phyloP scores from a whole-genome alignment of 2,329 filamentous ascomycete genomes.

The Endoconidiophora laricicola region DNA sequence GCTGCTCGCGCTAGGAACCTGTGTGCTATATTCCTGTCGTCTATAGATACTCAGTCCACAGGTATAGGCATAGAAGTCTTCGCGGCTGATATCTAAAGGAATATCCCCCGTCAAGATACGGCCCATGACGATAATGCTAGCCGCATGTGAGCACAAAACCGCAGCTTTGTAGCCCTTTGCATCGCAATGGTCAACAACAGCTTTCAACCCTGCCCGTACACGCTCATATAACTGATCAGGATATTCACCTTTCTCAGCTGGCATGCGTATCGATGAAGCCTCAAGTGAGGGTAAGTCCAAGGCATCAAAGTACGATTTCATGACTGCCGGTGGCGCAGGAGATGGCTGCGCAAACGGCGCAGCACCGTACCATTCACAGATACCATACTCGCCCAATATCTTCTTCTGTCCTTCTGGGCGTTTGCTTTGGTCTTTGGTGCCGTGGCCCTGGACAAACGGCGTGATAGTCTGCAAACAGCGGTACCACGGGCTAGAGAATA shows the following conservation, averaged over 20 bases:
- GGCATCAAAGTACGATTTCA: slow-evolving; percentile 52
- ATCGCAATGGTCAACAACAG: slow-evolving; percentile 59
- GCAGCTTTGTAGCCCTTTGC: slow-evolving; percentile 51
- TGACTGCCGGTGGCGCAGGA: slow-evolving; percentile 45
- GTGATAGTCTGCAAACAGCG: slow-evolving; percentile 71
- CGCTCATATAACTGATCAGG: slow-evolving; percentile 67
- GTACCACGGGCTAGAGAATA: slow-evolving; percentile 80
- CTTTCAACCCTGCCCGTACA: slow-evolving; percentile 50
- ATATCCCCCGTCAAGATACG: slow-evolving; percentile 63
- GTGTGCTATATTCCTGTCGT: not conserved
- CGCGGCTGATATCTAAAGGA: slow-evolving; percentile 51
- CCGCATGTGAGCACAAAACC: slow-evolving; percentile 78
- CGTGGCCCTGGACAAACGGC: slow-evolving; percentile 44
- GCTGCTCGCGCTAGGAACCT: not conserved
- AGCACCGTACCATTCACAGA: slow-evolving; percentile 81
- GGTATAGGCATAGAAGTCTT: slow-evolving; percentile 77
- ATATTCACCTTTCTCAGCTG: slow-evolving; percentile 50
- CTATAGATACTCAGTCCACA: slow-evolving; percentile 57
- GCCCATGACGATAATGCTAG: slow-evolving; percentile 73
- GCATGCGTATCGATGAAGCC: slow-evolving; percentile 42
- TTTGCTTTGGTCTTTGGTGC: slow-evolving; percentile 11
- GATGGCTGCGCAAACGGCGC: slow-evolving; percentile 73
- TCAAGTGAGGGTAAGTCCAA: slow-evolving; percentile 42
- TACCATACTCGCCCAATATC: slow-evolving; percentile 39
- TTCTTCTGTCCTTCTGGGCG: slow-evolving; percentile 17